Conservation (phyloP, 805 yeast genomes). For the Candida krabiensis region DNA sequence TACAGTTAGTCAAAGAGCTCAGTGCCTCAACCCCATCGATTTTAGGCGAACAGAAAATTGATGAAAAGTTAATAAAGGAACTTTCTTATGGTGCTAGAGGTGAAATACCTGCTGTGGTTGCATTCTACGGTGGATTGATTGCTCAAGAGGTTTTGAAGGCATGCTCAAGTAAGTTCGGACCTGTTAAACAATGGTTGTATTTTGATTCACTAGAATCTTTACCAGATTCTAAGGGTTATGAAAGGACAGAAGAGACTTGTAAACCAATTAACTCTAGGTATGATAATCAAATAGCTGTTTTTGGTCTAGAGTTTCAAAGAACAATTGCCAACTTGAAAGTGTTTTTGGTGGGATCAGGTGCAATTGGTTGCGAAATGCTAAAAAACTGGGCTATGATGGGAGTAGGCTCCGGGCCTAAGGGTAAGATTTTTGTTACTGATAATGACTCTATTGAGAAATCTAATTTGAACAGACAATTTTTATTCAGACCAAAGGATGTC, state of each 20-base stretch:
- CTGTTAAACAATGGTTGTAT: conserved; percentile 87
- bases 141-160: conserved; percentile 98
- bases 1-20: conserved; percentile 59
- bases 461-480: conserved; percentile 92
- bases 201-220: conserved; percentile 92
- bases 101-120: conserved; percentile 86
- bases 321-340: conserved; percentile 73
- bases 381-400: conserved; percentile 99
- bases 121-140: conserved; percentile 88
- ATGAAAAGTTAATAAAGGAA: conserved; percentile 66
- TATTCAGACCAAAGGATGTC: conserved; percentile 93
- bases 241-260: conserved; percentile 70
- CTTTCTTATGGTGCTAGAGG: conserved; percentile 86
- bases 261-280: conserved; percentile 80
- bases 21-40: conserved; percentile 55
- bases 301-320: conserved; percentile 78
- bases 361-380: conserved; percentile 98
- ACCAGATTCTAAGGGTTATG: conserved; percentile 57
- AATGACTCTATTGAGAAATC: conserved; percentile 95
- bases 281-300: conserved; percentile 94
- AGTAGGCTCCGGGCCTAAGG: conserved; percentile 86
- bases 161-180: conserved; percentile 93
- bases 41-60: conserved; percentile 54
- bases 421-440: conserved; percentile 84
- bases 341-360: conserved; percentile 95